These are phyloP conservation scores for Exophiala spinifera DNA, from an alignment of 2,329 filamentous ascomycete genomes.

Conservation along the genomic window DNA sequence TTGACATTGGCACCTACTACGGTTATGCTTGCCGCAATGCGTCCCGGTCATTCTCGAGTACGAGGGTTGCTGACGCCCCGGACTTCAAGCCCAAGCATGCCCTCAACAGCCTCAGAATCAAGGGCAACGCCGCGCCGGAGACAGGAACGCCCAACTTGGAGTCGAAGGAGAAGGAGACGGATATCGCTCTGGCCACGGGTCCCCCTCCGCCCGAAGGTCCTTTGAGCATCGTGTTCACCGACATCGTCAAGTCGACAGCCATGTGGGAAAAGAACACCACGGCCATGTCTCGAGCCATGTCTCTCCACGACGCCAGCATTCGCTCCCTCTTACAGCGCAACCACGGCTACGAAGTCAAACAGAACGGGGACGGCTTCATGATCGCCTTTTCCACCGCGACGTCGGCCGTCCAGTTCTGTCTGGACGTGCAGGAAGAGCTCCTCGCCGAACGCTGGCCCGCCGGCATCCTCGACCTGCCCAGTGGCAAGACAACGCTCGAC, in stretches of 20 bases:
- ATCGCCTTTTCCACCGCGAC: slow-evolving; percentile 24
- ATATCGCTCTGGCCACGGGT: too few species aligned
- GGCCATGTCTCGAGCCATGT: slow-evolving; percentile 26
- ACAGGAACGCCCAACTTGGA: background rate
- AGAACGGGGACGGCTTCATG: slow-evolving; percentile 30
- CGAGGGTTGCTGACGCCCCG: too few species aligned
- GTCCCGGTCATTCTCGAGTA: too few species aligned
- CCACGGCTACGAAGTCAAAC: slow-evolving; percentile 28
- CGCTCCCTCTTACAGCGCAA: slow-evolving; percentile 19
- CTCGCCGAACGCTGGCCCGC: slow-evolving; percentile 25
- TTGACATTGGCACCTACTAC: too few species aligned
- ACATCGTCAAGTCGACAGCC: slow-evolving; percentile 28
- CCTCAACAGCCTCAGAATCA: background rate
- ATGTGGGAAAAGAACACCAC: slow-evolving; percentile 26
- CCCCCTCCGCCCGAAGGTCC: slow-evolving; percentile 18
- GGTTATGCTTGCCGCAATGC: too few species aligned
- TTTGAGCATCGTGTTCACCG: slow-evolving; percentile 28
- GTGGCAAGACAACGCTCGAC: slow-evolving; percentile 20
- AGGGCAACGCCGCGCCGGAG: background rate
- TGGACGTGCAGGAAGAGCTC: slow-evolving; percentile 25
- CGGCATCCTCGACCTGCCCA: slow-evolving; percentile 20
- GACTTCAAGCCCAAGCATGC: too few species aligned
- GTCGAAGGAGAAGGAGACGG: too few species aligned
- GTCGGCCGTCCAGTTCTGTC: slow-evolving; percentile 25
- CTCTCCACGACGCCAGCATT: slow-evolving; percentile 23